Evolutionary conservation across 148 eudicot species (phyloP).

Genomic region (Rhododendron mucronatum): DNA sequence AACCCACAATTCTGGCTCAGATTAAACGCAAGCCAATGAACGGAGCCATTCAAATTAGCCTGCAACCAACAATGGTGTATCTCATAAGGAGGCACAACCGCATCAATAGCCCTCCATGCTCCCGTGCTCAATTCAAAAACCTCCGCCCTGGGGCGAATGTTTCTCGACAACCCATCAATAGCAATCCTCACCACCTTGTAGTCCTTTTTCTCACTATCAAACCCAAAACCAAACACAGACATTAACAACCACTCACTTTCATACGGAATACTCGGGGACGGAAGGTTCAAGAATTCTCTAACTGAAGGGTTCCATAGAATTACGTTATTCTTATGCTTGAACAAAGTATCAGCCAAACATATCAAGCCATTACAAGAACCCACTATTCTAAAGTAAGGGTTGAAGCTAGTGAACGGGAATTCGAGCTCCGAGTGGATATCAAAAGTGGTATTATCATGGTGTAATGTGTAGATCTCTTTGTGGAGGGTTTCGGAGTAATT

Average conservation of each 20-base stretch:
- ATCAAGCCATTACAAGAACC: conserved; percentile 32
- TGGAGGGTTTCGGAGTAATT: not conserved
- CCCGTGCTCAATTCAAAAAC: conserved; percentile 22
- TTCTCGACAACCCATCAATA: not conserved
- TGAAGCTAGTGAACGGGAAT: conserved; percentile 10
- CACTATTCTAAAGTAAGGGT: conserved; percentile 19
- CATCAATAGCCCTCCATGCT: conserved; percentile 20
- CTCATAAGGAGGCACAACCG: not conserved
- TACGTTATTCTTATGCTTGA: not conserved
- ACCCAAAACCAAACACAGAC: conserved; percentile 37
- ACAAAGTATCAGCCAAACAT: conserved; percentile 18
- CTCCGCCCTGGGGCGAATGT: conserved; percentile 7
- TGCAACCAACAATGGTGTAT: conserved; percentile 17
- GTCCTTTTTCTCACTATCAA: conserved; percentile 15
- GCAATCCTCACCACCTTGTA: conserved; percentile 31
- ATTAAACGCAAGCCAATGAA: conserved; percentile 32
- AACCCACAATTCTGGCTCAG: not conserved
- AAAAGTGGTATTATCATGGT: not conserved
- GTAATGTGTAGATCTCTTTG: conserved; percentile 5
- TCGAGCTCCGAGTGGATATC: conserved; percentile 2
- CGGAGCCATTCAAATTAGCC: conserved; percentile 22
- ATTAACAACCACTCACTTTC: not conserved
- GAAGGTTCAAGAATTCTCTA: not conserved
- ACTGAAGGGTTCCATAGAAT: conserved; percentile 7
- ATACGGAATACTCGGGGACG: not conserved